These are phyloP conservation scores for Phytophthora syringae DNA, from an alignment of 352 stramenopile genomes.

Conservation along the genomic window DNA sequence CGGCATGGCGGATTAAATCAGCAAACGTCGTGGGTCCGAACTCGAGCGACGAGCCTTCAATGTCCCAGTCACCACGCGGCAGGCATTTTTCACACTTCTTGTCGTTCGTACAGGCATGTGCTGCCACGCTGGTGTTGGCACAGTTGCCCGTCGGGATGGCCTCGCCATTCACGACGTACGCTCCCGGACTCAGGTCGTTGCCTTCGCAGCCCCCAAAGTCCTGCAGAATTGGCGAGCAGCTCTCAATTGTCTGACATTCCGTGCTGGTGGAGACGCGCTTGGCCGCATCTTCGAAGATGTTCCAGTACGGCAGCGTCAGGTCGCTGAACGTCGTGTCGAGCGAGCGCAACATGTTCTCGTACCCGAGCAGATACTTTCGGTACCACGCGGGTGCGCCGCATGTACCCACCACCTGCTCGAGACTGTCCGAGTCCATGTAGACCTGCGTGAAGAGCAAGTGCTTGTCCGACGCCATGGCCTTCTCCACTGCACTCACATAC, in stretches of 20 bases:
- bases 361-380: slow-evolving; percentile 69
- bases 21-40: slow-evolving; percentile 68
- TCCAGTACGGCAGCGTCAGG: slow-evolving; percentile 73
- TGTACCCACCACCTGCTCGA: slow-evolving; percentile 47
- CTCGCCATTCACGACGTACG: slow-evolving; percentile 40
- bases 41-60: slow-evolving; percentile 68
- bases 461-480: slow-evolving; percentile 56
- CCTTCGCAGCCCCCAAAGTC: slow-evolving; percentile 64
- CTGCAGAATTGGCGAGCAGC: slow-evolving; percentile 55
- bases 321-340: slow-evolving; percentile 47
- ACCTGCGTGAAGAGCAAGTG: slow-evolving; percentile 65
- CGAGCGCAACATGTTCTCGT: slow-evolving; percentile 75
- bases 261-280: slow-evolving; percentile 54
- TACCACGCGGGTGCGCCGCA: slow-evolving; percentile 70
- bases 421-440: slow-evolving; percentile 51
- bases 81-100: slow-evolving; percentile 66
- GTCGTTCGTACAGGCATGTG: slow-evolving; percentile 45
- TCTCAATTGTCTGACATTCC: slow-evolving; percentile 44
- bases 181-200: slow-evolving; percentile 32
- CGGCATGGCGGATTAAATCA: slow-evolving; percentile 58
- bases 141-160: slow-evolving; percentile 53
- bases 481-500: slow-evolving; percentile 57
- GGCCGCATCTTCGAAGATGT: slow-evolving; percentile 63
- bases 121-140: slow-evolving; percentile 56
- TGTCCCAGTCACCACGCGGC: slow-evolving; percentile 67